A percentile compares a stretch with the other conserved stretches of the same genome.
These are phyloP conservation scores for Boletus reticuloceps DNA, from an alignment of 768 basidiomycete species.

Conservation along the genomic window DNA sequence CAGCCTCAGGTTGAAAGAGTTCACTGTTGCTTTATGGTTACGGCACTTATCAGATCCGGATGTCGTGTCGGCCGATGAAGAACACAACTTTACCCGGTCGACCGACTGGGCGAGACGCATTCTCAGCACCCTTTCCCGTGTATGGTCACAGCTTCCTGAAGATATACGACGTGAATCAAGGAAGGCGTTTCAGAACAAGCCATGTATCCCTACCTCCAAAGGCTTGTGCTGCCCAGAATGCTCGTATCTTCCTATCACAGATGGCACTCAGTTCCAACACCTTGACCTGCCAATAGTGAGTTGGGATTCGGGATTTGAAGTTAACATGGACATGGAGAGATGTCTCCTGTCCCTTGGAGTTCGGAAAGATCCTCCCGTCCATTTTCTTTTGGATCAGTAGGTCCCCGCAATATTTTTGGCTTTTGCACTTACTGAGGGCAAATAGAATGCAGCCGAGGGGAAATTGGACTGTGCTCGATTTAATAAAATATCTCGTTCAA, in stretches of 20 bases:
- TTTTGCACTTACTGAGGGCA: not conserved
- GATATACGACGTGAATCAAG: slow-evolving; percentile 31
- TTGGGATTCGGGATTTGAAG: slow-evolving; percentile 37
- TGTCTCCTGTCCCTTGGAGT: slow-evolving; percentile 1
- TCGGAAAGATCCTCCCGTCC: not conserved
- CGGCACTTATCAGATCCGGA: slow-evolving; percentile 51
- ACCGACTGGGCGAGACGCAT: slow-evolving; percentile 78
- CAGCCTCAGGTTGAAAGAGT: slow-evolving; percentile 74
- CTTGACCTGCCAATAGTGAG: not conserved
- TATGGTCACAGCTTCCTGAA: slow-evolving; percentile 63
- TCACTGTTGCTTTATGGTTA: slow-evolving; percentile 71
- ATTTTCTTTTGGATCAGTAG: not conserved
- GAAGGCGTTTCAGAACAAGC: slow-evolving; percentile 28
- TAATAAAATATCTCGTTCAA: not conserved
- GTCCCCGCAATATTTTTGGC: not conserved
- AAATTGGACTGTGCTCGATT: not conserved
- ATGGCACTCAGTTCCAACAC: slow-evolving; percentile 36
- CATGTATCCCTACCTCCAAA: slow-evolving; percentile 43
- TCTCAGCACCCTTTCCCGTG: slow-evolving; percentile 54
- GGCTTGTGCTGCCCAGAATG: slow-evolving; percentile 71
- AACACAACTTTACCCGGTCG: slow-evolving; percentile 61
- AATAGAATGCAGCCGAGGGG: not conserved
- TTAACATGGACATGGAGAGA: not conserved
- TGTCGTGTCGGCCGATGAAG: slow-evolving; percentile 34
- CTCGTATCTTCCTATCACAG: slow-evolving; percentile 77